A percentile compares a stretch with the other conserved stretches of the same genome.
These are phyloP conservation scores for Aspergillus saccharolyticus DNA, from an alignment of 495 filamentous ascomycete species.

Conservation along the genomic window DNA sequence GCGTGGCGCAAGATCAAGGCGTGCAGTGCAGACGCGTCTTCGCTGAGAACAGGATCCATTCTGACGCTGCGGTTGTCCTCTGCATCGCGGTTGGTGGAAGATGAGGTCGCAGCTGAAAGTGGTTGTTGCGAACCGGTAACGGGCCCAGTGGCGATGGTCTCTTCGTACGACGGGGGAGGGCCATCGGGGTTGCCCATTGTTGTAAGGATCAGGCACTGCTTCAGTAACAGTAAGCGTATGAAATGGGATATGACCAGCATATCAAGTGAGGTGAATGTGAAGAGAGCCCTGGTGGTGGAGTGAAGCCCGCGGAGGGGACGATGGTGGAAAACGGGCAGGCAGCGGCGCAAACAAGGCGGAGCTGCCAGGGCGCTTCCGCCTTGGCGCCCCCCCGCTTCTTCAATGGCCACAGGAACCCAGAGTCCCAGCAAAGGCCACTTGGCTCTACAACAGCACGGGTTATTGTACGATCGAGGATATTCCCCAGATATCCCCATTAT, in stretches of 20 bases:
- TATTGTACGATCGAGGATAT: no score
- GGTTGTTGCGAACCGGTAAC: background rate
- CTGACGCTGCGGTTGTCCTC: constrained; percentile 10
- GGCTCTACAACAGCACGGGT: no score
- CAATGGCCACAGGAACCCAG: background rate
- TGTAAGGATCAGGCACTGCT: no score
- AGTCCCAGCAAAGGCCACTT: no score
- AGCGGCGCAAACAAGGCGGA: background rate
- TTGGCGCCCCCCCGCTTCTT: background rate
- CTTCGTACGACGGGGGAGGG: constrained; percentile 3
- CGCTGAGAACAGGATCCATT: constrained; percentile 24
- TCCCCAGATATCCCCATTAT: no score
- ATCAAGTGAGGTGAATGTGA: background rate
- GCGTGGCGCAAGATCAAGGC: constrained; percentile 27
- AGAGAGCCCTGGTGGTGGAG: no score
- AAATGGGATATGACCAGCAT: background rate
- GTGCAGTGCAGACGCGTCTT: constrained; percentile 22
- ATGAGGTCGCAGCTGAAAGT: background rate
- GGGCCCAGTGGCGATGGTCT: constrained; percentile 1
- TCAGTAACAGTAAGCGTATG: background rate
- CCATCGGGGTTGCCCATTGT: constrained; percentile 2
- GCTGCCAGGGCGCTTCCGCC: background rate
- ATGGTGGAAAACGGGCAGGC: no score
- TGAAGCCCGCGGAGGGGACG: no score
- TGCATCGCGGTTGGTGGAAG: background rate